A percentile compares a stretch with the other conserved stretches of the same genome.
Conservation (phyloP, 805 yeast genomes). For the Cyberlindnera nakhonratchasimensis region DNA sequence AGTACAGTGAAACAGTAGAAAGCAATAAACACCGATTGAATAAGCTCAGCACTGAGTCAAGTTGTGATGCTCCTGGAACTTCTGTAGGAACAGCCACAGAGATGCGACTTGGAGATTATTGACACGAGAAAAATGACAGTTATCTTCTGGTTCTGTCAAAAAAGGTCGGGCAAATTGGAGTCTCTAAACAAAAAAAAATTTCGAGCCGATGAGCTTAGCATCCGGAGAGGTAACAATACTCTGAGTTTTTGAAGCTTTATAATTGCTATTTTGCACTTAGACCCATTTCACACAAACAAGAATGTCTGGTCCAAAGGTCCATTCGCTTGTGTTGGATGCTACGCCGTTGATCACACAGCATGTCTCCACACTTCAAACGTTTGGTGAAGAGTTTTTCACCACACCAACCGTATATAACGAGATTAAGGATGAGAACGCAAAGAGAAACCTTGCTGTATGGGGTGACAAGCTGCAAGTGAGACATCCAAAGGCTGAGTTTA, state of each 20-base stretch:
- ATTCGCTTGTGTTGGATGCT: conserved; percentile 79
- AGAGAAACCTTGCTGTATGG: conserved; percentile 79
- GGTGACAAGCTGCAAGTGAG: conserved; percentile 63
- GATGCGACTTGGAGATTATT: neutral
- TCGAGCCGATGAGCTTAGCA: neutral
- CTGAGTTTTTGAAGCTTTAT: neutral
- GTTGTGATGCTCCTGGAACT: too few species aligned
- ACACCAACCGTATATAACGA: conserved; percentile 91
- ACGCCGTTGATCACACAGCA: conserved; percentile 90
- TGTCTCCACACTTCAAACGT: conserved; percentile 64
- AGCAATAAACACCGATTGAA: too few species aligned
- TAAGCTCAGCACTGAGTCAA: too few species aligned
- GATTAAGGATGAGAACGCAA: conserved; percentile 79
- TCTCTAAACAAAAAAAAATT: neutral
- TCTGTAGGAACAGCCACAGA: too few species aligned
- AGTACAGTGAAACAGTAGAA: too few species aligned
- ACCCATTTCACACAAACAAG: too few species aligned
- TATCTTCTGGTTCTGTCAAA: too few species aligned
- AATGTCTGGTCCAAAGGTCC: conserved; percentile 22
- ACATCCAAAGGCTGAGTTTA: conserved; percentile 69
- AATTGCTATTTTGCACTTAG: too few species aligned
- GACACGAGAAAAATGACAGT: neutral
- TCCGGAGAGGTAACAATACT: neutral
- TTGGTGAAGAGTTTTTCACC: conserved; percentile 72
- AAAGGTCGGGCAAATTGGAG: neutral